Evolutionary conservation across 345 rosid genomes (phyloP).

Genomic region (Erucastrum elatum): DNA sequence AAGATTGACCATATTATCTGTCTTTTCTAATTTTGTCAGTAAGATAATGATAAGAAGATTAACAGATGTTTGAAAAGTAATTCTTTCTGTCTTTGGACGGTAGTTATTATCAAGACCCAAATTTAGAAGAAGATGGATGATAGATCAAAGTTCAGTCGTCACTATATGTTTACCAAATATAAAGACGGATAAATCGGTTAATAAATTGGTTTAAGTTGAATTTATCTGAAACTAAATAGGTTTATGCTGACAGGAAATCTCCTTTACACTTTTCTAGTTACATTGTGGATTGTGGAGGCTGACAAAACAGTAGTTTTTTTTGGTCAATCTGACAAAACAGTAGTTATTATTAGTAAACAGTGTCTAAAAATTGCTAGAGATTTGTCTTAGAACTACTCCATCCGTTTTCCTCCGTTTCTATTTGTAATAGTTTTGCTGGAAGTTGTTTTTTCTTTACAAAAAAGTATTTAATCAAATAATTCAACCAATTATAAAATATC

Average conservation of each 20-base stretch:
- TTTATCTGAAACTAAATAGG: neutral
- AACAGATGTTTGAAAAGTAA: neutral
- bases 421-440: no score
- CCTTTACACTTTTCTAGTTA: neutral
- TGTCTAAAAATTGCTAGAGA: neutral
- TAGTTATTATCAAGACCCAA: neutral
- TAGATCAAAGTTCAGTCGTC: neutral
- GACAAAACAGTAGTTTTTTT: neutral
- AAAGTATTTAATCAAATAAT: no score
- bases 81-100: neutral
- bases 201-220: neutral
- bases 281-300: neutral
- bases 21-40: slow-evolving; percentile 33
- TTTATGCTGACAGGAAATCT: neutral
- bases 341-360: neutral
- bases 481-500: no score
- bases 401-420: no score
- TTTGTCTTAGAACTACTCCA: neutral
- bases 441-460: no score
- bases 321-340: neutral
- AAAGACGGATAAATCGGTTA: neutral
- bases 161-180: neutral
- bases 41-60: slow-evolving; percentile 1
- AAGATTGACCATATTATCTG: slow-evolving; percentile 24
- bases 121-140: neutral